Evolutionary conservation across 2,329 filamentous ascomycete species (phyloP).

Genomic region (Eutypa lata): DNA sequence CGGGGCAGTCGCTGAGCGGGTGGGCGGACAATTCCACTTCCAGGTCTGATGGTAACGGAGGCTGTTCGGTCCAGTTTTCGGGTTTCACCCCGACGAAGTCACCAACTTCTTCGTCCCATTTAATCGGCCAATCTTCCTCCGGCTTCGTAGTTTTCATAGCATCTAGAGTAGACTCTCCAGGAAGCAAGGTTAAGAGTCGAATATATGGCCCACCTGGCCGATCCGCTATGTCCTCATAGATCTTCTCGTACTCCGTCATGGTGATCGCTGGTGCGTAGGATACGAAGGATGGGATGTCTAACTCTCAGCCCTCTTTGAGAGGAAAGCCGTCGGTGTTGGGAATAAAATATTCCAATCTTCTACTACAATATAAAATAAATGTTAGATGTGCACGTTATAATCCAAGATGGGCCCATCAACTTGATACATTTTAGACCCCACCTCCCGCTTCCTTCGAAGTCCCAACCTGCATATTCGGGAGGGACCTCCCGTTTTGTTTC

Average conservation of each 20-base stretch:
- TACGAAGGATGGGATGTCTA: too few relatives aligned
- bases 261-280: too few relatives aligned
- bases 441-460: too few relatives aligned
- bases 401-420: too few relatives aligned
- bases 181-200: neutral
- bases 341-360: too few relatives aligned
- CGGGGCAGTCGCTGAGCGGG: neutral
- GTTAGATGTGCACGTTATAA: too few relatives aligned
- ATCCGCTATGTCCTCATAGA: conserved; percentile 1
- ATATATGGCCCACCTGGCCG: neutral
- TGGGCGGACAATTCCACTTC: neutral
- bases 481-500: too few relatives aligned
- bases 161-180: neutral
- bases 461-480: too few relatives aligned
- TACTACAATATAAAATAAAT: too few relatives aligned
- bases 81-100: neutral
- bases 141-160: neutral
- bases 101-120: neutral
- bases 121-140: neutral
- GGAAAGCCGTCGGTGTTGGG: too few relatives aligned
- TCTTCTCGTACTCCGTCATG: neutral
- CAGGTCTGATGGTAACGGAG: neutral
- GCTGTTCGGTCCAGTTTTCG: neutral
- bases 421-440: too few relatives aligned
- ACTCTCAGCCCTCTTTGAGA: too few relatives aligned